Percentiles rank a stretch among this genome's conserved stretches.
These are phyloP conservation scores for Pythium phragmiticola DNA, from an alignment of 352 stramenopile genomes.

Conservation along the genomic window DNA sequence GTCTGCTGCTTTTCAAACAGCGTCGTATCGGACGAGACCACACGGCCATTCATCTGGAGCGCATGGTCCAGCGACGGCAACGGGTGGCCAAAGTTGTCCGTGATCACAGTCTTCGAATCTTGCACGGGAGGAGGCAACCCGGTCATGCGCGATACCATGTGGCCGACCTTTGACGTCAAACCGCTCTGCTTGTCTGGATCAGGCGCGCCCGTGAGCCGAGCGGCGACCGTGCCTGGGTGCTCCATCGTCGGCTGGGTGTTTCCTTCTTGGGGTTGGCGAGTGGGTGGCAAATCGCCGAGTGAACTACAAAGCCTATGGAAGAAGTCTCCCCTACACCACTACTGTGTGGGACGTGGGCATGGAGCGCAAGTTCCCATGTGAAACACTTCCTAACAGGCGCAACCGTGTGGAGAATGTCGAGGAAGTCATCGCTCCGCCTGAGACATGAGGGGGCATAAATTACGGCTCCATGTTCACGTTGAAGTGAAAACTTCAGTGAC, in stretches of 20 bases:
- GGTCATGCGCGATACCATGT: conserved; percentile 27
- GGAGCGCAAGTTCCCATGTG: not conserved
- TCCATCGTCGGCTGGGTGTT: conserved; percentile 24
- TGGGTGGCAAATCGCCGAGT: conserved; percentile 6
- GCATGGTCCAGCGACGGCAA: conserved; percentile 32
- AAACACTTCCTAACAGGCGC: not conserved
- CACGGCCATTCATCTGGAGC: conserved; percentile 32
- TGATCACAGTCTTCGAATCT: conserved; percentile 31
- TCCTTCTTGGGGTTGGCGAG: not conserved
- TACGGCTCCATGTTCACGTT: not conserved
- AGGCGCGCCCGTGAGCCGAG: conserved; percentile 29
- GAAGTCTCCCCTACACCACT: not conserved
- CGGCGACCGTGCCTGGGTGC: conserved; percentile 28
- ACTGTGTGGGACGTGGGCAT: not conserved
- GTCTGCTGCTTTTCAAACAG: conserved; percentile 40
- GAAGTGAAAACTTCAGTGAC: conserved; percentile 11
- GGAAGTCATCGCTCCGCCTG: not conserved
- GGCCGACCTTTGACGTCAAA: conserved; percentile 19
- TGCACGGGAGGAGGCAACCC: conserved; percentile 24
- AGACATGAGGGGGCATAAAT: not conserved
- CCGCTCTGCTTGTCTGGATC: conserved; percentile 26
- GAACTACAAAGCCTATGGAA: not conserved
- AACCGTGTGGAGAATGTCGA: not conserved
- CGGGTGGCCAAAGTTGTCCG: conserved; percentile 34
- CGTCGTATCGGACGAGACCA: conserved; percentile 30